Conservation (phyloP, 1,284 basidiomycete genomes). For the Boletellus deceptivus region DNA sequence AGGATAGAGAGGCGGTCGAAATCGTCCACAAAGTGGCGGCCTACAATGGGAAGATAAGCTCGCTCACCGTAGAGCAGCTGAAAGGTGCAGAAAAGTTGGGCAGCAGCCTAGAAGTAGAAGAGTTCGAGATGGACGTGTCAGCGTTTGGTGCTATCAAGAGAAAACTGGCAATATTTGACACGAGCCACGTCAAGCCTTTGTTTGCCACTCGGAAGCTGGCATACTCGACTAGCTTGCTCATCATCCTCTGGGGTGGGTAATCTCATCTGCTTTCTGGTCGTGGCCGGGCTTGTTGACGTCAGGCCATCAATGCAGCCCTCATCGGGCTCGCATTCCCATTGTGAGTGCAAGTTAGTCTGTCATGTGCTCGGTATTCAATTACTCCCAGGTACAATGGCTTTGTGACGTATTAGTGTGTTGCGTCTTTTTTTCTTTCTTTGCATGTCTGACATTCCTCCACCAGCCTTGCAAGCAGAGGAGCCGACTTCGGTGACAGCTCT, state of each 20-base stretch:
- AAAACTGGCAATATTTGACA: conserved; percentile 45
- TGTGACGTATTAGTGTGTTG: conserved; percentile 56
- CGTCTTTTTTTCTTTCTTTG: not conserved
- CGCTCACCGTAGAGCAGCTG: conserved; percentile 51
- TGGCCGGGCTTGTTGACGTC: not conserved
- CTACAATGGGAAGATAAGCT: conserved; percentile 57
- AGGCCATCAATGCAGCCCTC: conserved; percentile 42
- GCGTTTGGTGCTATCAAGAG: conserved; percentile 40
- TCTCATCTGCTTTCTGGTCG: not conserved
- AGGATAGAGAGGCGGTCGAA: conserved; percentile 68
- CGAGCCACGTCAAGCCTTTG: conserved; percentile 50
- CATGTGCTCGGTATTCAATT: conserved; percentile 4
- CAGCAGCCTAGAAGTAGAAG: conserved; percentile 12
- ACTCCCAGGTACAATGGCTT: conserved; percentile 52
- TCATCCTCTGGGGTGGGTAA: conserved; percentile 57
- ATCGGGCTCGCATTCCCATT: conserved; percentile 76
- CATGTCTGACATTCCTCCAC: not conserved
- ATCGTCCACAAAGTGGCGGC: conserved; percentile 67
- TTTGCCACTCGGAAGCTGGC: conserved; percentile 65
- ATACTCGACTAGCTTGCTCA: conserved; percentile 58
- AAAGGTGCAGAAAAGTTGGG: conserved; percentile 27
- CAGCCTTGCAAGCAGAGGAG: conserved; percentile 59
- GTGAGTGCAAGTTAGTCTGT: conserved; percentile 34
- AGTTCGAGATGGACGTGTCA: conserved; percentile 34
- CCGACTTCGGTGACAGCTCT: conserved; percentile 60